These are phyloP conservation scores for Crithidia thermophila DNA, from an alignment of 208 protist species.

Conservation along the genomic window DNA sequence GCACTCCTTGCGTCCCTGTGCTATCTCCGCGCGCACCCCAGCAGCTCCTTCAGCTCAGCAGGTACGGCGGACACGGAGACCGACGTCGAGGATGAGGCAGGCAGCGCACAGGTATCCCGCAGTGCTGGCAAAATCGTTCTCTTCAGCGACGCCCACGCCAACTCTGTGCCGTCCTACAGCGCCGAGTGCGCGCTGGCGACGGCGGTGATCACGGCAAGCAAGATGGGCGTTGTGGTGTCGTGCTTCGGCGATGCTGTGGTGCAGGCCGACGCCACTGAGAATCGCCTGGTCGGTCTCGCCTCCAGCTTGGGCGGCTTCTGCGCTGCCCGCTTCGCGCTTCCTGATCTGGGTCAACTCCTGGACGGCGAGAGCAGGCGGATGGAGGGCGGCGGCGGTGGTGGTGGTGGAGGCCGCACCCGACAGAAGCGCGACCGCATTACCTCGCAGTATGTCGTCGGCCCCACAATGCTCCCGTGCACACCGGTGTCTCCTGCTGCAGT, in stretches of 20 bases:
- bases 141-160: conserved; percentile 56
- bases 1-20: conserved; percentile 62
- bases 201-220: conserved; percentile 37
- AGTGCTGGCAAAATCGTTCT: conserved; percentile 36
- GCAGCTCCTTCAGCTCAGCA: background rate
- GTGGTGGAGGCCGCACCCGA: background rate
- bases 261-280: conserved; percentile 6
- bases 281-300: conserved; percentile 43
- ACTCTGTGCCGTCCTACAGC: conserved; percentile 34
- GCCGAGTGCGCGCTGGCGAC: conserved; percentile 74
- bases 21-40: conserved; percentile 49
- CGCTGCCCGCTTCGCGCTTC: conserved; percentile 28
- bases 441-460: conserved; percentile 59
- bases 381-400: background rate
- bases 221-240: conserved; percentile 42
- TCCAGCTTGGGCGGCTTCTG: conserved; percentile 45
- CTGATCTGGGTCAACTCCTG: conserved; percentile 43
- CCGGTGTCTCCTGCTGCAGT: background rate
- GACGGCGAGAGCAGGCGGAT: conserved; percentile 10
- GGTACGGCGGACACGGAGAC: conserved; percentile 1
- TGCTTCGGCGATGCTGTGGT: conserved; percentile 53
- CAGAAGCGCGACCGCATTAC: conserved; percentile 54
- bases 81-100: background rate
- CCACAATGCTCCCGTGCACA: conserved; percentile 50
- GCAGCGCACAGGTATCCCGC: background rate